Evolutionary conservation across 2,329 filamentous ascomycete genomes (phyloP).

Genomic region (Bertia moriformis): DNA sequence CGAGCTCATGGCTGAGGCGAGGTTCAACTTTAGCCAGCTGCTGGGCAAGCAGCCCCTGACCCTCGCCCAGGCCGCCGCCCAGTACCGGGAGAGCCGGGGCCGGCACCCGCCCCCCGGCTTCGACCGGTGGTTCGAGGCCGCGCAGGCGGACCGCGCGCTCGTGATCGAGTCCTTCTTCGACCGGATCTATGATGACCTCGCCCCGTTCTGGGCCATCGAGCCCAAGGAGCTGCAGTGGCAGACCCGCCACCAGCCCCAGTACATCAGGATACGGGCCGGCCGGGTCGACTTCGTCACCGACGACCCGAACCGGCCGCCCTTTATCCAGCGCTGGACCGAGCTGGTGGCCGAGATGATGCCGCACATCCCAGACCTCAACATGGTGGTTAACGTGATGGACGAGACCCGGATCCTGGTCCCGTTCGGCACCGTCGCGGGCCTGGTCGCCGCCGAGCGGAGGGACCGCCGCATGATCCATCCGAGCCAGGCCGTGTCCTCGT

Average conservation of each 20-base stretch:
- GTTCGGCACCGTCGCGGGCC: conserved; percentile 35
- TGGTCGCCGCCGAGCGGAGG: conserved; percentile 30
- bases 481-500: conserved; percentile 25
- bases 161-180: conserved; percentile 51
- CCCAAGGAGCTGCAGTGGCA: conserved; percentile 19
- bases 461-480: conserved; percentile 25
- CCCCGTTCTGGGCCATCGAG: conserved; percentile 44
- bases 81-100: conserved; percentile 39
- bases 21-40: conserved; percentile 22
- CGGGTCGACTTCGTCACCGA: conserved; percentile 22
- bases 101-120: conserved; percentile 52
- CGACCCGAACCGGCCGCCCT: conserved; percentile 21
- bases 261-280: conserved; percentile 30
- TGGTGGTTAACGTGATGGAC: conserved; percentile 51
- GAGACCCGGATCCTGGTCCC: conserved; percentile 47
- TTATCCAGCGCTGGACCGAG: conserved; percentile 29
- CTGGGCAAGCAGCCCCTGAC: conserved; percentile 29
- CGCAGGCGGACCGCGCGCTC: conserved; percentile 31
- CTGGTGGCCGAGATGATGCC: conserved; percentile 34
- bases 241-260: conserved; percentile 25
- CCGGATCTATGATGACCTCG: conserved; percentile 46
- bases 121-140: conserved; percentile 41
- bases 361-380: conserved; percentile 48
- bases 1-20: conserved; percentile 29
- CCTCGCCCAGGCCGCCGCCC: conserved; percentile 34